phyloP scores from a whole-genome alignment of 2,329 filamentous ascomycete genomes.

The Botryotinia globosa region DNA sequence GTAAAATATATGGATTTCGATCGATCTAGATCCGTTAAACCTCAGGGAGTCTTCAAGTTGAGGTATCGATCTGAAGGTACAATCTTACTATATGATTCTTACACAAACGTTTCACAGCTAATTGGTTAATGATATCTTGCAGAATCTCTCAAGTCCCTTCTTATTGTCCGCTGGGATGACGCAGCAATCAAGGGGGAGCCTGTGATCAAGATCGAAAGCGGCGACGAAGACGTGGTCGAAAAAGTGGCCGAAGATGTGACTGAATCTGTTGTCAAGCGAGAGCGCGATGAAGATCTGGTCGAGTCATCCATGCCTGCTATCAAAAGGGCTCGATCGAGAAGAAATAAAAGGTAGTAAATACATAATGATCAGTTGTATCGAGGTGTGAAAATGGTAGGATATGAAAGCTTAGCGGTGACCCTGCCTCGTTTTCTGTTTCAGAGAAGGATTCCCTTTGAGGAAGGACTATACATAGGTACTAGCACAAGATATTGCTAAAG shows the following conservation, averaged over 20 bases:
- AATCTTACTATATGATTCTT: neutral
- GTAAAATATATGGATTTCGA: neutral
- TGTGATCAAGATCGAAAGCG: neutral
- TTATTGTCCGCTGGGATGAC: neutral
- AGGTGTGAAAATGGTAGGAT: neutral
- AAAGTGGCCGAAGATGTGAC: neutral
- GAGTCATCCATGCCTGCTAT: neutral
- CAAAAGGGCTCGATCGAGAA: neutral
- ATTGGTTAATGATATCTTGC: neutral
- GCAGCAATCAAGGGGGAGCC: neutral
- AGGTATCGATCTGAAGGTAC: neutral
- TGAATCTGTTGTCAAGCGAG: neutral
- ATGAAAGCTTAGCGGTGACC: neutral
- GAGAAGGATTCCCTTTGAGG: neutral
- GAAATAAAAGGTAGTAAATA: neutral
- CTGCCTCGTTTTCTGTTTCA: neutral
- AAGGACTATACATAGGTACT: neutral
- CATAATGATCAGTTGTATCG: neutral
- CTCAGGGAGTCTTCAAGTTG: neutral
- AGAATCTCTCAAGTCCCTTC: neutral
- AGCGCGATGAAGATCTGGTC: neutral
- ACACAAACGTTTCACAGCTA: neutral
- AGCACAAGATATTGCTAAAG: neutral
- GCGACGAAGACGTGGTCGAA: neutral
- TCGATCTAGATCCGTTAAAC: no score